These are phyloP conservation scores for Linderina pennispora DNA, from an alignment of 192 early-diverging fungal species.

Conservation along the genomic window DNA sequence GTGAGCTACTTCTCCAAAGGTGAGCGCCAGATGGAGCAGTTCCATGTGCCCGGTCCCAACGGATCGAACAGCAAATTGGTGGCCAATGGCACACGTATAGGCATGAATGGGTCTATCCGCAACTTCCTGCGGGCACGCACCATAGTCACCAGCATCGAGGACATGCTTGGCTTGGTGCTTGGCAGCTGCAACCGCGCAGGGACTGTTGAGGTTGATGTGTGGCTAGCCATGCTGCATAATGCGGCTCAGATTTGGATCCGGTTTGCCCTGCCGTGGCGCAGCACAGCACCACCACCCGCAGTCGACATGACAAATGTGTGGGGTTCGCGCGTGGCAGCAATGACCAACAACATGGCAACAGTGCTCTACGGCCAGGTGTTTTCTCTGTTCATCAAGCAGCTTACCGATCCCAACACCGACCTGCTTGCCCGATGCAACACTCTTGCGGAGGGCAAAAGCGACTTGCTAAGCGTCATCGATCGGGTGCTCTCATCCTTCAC, in stretches of 20 bases:
- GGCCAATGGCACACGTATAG: constrained; percentile 16
- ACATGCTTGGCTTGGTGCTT: constrained; percentile 18
- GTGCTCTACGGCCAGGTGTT: constrained; percentile 26
- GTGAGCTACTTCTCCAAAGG: constrained; percentile 31
- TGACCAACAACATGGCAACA: constrained; percentile 21
- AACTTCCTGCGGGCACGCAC: constrained; percentile 14
- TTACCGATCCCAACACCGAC: constrained; percentile 13
- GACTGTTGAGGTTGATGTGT: constrained; percentile 18
- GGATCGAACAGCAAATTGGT: background rate
- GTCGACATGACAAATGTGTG: constrained; percentile 28
- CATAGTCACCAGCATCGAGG: constrained; percentile 7
- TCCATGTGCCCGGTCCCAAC: constrained; percentile 11
- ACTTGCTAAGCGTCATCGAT: constrained; percentile 25
- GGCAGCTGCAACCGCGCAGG: constrained; percentile 13
- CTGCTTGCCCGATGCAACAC: constrained; percentile 11
- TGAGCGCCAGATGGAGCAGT: constrained; percentile 38
- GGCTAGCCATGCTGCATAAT: constrained; percentile 26
- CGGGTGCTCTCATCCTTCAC: constrained; percentile 27
- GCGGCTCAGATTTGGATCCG: constrained; percentile 28
- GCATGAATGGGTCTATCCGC: constrained; percentile 30
- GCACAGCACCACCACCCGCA: too few species aligned
- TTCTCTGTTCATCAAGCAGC: constrained; percentile 13
- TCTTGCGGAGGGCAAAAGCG: background rate
- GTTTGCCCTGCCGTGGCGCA: constrained; percentile 41
- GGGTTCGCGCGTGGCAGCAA: constrained; percentile 30